Percentiles rank a stretch among this genome's conserved stretches.
These are phyloP conservation scores for Rhodotorula sphaerocarpa DNA, from an alignment of 768 basidiomycete genomes.

Conservation along the genomic window DNA sequence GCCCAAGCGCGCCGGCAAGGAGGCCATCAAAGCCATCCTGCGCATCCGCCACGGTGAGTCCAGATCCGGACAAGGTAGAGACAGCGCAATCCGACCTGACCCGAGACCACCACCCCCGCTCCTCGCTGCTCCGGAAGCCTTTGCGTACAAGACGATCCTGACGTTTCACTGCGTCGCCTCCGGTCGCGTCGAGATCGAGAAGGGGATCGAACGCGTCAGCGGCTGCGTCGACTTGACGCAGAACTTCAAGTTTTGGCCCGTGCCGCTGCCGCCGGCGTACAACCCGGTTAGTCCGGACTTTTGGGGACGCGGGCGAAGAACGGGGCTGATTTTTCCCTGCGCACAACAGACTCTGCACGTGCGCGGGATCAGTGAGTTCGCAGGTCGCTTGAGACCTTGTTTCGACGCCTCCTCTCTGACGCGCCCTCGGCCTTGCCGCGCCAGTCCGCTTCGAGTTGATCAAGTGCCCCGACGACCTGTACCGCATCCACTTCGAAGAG, in stretches of 20 bases:
- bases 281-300: constrained; percentile 5
- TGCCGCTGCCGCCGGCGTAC: constrained; percentile 4
- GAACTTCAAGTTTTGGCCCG: constrained; percentile 17
- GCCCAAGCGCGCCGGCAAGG: constrained; percentile 2
- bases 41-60: constrained; percentile 14
- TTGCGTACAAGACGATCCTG: constrained; percentile 18
- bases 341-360: constrained; percentile 11
- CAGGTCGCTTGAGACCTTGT: no score
- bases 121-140: neutral
- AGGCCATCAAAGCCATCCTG: constrained; percentile 27
- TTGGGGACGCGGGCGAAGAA: no score
- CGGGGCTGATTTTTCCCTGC: no score
- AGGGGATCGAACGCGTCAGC: constrained; percentile 13
- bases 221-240: constrained; percentile 12
- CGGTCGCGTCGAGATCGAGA: constrained; percentile 9
- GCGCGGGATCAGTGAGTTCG: constrained; percentile 14
- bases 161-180: constrained; percentile 13
- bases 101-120: no score
- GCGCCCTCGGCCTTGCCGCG: no score
- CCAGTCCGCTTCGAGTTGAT: constrained; percentile 14
- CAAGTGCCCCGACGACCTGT: constrained; percentile 11
- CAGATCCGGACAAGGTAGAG: no score
- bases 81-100: neutral
- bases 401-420: no score
- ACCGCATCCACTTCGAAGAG: constrained; percentile 24